Evolutionary conservation across 1,139 yeast species (phyloP), one percentile per base, ranked within the genome.

Genomic region (Scheffersomyces illinoinensis): DNA sequence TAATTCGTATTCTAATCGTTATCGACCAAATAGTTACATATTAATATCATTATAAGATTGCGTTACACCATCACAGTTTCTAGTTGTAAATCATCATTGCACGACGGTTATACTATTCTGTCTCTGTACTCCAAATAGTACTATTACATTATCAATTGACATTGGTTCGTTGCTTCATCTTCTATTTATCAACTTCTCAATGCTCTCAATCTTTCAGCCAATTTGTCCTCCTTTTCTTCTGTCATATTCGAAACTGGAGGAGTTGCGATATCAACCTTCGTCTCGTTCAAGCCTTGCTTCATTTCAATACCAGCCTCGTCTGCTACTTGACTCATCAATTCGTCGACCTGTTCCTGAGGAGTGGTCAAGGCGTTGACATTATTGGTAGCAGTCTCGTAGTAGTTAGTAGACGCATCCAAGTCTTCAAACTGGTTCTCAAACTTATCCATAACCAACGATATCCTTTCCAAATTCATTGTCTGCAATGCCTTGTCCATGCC

Each of bases 401-500:
- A 96, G 65, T 93, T 91, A 0, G 98, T 89, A 49, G 96, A 86
- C 8, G 97, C 96, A 72, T 96, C 99, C 66, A 96, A 79, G 70
- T 96, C 98, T 72, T 96, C 99, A 70, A 96, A 96, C 73, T 96
- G 99, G 61, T 83, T 85, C 73, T 96, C 99, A 71, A 96, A 96
- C 73, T 92, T 93, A 74, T 95, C 99, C 99, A 96, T 95, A 19
- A 95, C 96, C 77, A 93, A 76, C 7, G 98, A 91, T 50, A 96
- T 95, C 66, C 86, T 85, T 71, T 96, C 98, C 62, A 96, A 78
- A 72, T 96, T 95, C 99, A 96, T 96, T 50, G 96, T 89, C 69
- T 91, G 96, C 76, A 96, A 84, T 0, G 99, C 99, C 68, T 86
- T 88, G 71, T 96, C 99, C 99, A 96, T 95, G 17, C 98, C 98